Evolutionary conservation across 1,284 basidiomycete genomes (phyloP), one percentile per base, ranked within the genome.

Genomic region (Leccinum pallidistipes): DNA sequence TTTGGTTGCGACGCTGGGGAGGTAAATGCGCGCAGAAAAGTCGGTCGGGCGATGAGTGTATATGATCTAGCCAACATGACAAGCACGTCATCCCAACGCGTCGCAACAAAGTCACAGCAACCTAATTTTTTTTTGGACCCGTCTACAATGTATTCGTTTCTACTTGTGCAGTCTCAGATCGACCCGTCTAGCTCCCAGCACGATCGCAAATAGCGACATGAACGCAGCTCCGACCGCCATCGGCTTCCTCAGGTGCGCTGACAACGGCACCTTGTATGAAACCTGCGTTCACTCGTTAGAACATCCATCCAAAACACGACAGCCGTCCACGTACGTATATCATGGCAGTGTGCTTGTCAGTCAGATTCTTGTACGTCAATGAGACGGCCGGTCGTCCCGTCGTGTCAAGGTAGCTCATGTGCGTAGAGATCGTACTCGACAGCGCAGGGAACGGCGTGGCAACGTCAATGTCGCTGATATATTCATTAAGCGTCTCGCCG

Each of bases 351-450:
- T 27, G 24, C 4, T 27, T 27, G 24, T 27, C 24, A 27, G 24
- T 27, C 24, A 27, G 24, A 27, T 27, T 5, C 24, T 27, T 27
- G 24, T 27, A 27, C 24, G 24, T 27, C 24, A 27, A 27, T 5
- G 24, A 27, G 24, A 98, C 78, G 3, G 84, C 82, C 3, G 93
- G 94, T 45, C 97, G 88, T 21, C 97, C 97, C 24, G 83, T 84
- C n/a, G 95, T 95, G 76, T 99, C 97, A 45, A 99, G 86, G 77
- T 97, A 99, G 7, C 94, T 93, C 66, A 86, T 86, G 71, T 93
- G 90, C 11, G 83, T 88, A 9, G 83, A 83, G 59, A 86, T 78
- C 53, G 75, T 77, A 67, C 86, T 86, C 31, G 80, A 78, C 65
- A 88, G 77, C 7, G 93, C 83, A 1, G 87, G 79, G 80, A 97